Evolutionary conservation across 1,139 yeast genomes (phyloP).

Genomic region (Komagataea norvegica): DNA sequence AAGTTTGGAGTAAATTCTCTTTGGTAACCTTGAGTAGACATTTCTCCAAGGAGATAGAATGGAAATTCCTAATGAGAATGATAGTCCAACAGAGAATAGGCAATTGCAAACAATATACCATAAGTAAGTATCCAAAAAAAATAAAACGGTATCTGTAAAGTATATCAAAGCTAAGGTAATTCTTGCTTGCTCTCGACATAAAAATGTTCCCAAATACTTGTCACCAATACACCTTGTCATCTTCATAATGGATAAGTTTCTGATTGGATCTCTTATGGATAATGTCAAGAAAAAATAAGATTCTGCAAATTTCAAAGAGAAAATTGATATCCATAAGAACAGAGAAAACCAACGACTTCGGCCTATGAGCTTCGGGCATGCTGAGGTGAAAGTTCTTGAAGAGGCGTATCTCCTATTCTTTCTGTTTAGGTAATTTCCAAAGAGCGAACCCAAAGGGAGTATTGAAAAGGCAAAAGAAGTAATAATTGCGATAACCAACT

Average conservation of each 20-base stretch:
- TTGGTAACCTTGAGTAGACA: conserved; percentile 68
- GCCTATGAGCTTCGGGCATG: conserved; percentile 50
- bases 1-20: conserved; percentile 63
- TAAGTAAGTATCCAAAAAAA: conserved; percentile 78
- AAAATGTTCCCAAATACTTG: conserved; percentile 38
- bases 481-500: conserved; percentile 53
- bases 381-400: conserved; percentile 46
- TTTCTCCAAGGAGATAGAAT: conserved; percentile 86
- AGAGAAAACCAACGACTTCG: conserved; percentile 54
- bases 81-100: conserved; percentile 61
- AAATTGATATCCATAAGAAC: conserved; percentile 63
- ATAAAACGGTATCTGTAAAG: conserved; percentile 64
- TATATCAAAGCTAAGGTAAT: conserved; percentile 52
- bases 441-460: conserved; percentile 53
- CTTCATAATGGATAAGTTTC: conserved; percentile 58
- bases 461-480: conserved; percentile 60
- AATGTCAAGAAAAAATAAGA: conserved; percentile 78
- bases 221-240: conserved; percentile 64
- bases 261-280: conserved; percentile 73
- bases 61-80: conserved; percentile 73
- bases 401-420: conserved; percentile 34
- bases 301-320: conserved; percentile 68
- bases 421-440: conserved; percentile 33
- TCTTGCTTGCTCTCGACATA: conserved; percentile 60
- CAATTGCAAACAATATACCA: conserved; percentile 88